Evolutionary conservation across 1,284 basidiomycete species (phyloP).

Genomic region (Pascua sp.): DNA sequence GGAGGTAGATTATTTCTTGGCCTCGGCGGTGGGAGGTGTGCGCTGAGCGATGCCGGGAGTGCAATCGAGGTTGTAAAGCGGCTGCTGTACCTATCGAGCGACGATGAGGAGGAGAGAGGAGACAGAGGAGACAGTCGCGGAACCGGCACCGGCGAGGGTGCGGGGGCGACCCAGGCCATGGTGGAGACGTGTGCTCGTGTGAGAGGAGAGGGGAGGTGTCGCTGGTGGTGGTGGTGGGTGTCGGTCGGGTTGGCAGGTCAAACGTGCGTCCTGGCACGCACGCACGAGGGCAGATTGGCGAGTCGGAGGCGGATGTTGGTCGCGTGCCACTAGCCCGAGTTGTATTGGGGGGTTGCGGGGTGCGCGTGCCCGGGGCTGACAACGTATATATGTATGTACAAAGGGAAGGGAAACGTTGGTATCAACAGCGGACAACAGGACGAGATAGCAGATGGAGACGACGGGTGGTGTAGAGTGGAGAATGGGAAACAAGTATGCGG

Average conservation of each 20-base stretch:
- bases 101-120: not conserved
- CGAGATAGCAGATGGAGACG: too few relatives aligned
- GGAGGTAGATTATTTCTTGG: not conserved
- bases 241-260: not conserved
- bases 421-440: too few relatives aligned
- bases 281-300: conserved; percentile 6
- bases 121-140: not conserved
- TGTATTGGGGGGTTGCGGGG: too few relatives aligned
- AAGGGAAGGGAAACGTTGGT: too few relatives aligned
- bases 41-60: not conserved
- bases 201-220: not conserved
- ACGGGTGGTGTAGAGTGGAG: too few relatives aligned
- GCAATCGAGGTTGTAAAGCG: not conserved
- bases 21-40: not conserved
- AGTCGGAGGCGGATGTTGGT: too few relatives aligned
- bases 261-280: conserved; percentile 4
- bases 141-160: not conserved
- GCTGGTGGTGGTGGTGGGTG: not conserved
- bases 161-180: conserved; percentile 2
- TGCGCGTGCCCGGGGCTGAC: too few relatives aligned
- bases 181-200: conserved; percentile 1
- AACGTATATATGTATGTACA: too few relatives aligned
- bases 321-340: too few relatives aligned
- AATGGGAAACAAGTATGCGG: too few relatives aligned
- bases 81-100: not conserved